Base-by-base conservation (phyloP, 495 filamentous ascomycete genomes). In the Patellaria atrata region DNA sequence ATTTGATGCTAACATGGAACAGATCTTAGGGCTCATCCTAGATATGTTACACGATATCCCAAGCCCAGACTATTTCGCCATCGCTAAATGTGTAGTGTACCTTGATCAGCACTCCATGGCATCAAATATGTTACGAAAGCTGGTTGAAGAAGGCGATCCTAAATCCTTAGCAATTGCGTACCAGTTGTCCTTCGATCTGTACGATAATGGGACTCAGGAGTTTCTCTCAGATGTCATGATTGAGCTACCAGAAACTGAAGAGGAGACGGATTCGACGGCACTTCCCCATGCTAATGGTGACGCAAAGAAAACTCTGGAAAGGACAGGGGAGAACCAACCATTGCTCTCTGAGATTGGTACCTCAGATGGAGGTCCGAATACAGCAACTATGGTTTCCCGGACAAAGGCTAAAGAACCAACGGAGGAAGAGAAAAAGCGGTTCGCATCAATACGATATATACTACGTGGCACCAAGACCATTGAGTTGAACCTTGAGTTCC, bases 1-100 rank as follows among this genome's bases (percentile, higher is more conserved):
- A n/a, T n/a, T n/a, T 35, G 21, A 10, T 25, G 22, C 30, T 58
- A 46, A 50, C 33, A 58, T 15, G 16, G n/a, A 58, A 5, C 61
- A 86, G 62, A 92, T 94, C 22, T 57, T 94, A 22, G 75, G 77
- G 48, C 67, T 94, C 21, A 84, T 93, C 23, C 72, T 94, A 10
- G 83, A 82, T 26, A 71, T 94, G 15, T 65, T 94, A 27, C 85
- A 79, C 52, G 80, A 92, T 30, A 84, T 89, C 21, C 77, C 81
- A 2, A 74, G 73, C 19, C 91, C 91, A 0, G 91, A 99, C 52
- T 96, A 91, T 53, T 99, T 99, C 53, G 81, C 89, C 1, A 96
- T 99, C 44, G 86, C 89, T 16, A 94, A 92, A 60, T 99, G 91
- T 48, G 87, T 94, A 23, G 89, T 99, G 33, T 94, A 96, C 51